Conservation (phyloP, 2,329 filamentous ascomycete species). For the Dryadomyces quercivorus region DNA sequence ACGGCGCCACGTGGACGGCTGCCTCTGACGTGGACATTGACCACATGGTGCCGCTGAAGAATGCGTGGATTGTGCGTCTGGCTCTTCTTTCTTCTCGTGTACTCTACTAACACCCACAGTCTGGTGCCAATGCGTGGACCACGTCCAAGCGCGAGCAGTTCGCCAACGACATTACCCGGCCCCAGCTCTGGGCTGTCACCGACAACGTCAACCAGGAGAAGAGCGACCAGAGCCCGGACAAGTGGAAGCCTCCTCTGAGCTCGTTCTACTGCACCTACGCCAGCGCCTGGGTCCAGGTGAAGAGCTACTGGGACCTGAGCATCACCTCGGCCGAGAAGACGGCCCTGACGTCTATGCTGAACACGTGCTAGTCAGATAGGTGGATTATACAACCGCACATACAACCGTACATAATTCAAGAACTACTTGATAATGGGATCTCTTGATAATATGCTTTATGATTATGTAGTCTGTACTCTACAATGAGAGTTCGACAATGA, state of each 20-base stretch:
- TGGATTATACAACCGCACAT: too few species aligned
- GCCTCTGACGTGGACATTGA: constrained; percentile 69
- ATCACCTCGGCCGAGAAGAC: constrained; percentile 62
- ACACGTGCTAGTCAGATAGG: constrained; percentile 38
- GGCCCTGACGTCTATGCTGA: constrained; percentile 52
- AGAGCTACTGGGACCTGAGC: constrained; percentile 56
- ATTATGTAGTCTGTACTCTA: too few species aligned
- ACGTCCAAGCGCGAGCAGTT: constrained; percentile 53
- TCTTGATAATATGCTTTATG: too few species aligned
- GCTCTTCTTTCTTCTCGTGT: neutral
- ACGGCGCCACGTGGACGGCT: constrained; percentile 56
- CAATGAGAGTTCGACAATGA: too few species aligned
- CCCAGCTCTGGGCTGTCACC: constrained; percentile 70
- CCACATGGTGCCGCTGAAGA: constrained; percentile 69
- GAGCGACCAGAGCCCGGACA: constrained; percentile 60
- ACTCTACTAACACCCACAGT: constrained; percentile 27
- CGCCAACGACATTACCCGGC: constrained; percentile 65
- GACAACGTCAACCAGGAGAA: constrained; percentile 64
- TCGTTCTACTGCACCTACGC: constrained; percentile 71
- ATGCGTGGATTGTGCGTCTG: constrained; percentile 57
- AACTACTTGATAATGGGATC: too few species aligned
- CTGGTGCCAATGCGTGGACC: constrained; percentile 62
- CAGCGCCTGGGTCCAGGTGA: constrained; percentile 65
- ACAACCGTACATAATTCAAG: too few species aligned
- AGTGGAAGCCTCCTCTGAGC: constrained; percentile 60